Percentiles rank a stretch among this genome's conserved stretches.
Evolutionary conservation across 1,284 basidiomycete genomes (phyloP).

Genomic region (Trametes sp.): DNA sequence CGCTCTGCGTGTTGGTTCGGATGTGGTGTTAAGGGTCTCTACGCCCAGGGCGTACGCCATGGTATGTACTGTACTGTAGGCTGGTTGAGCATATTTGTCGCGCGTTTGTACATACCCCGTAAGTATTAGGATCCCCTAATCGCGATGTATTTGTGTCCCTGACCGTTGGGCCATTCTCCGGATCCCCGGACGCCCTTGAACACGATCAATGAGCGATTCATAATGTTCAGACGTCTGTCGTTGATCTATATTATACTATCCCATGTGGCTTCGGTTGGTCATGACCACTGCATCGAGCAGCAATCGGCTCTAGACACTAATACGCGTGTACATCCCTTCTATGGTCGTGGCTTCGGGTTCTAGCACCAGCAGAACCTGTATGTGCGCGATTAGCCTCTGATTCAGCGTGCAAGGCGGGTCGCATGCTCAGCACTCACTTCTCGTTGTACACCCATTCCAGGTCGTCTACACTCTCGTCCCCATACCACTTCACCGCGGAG

Average conservation of each 20-base stretch:
- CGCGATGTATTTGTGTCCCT: slow-evolving; percentile 6
- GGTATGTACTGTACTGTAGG: not conserved
- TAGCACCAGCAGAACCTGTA: slow-evolving; percentile 31
- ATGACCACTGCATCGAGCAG: too few relatives aligned
- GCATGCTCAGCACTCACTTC: slow-evolving; percentile 29
- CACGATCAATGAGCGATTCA: too few relatives aligned
- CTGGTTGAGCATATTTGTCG: not conserved
- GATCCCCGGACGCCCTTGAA: too few relatives aligned
- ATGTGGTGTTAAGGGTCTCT: not conserved
- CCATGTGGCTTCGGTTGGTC: too few relatives aligned
- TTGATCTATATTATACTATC: too few relatives aligned
- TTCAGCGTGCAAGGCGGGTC: not conserved
- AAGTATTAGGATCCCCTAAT: slow-evolving; percentile 1
- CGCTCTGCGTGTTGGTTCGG: not conserved
- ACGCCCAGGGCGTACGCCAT: not conserved
- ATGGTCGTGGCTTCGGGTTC: not conserved
- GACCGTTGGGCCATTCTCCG: too few relatives aligned
- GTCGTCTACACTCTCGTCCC: slow-evolving; percentile 45
- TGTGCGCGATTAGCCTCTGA: not conserved
- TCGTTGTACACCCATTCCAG: slow-evolving; percentile 66
- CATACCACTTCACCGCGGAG: slow-evolving; percentile 67
- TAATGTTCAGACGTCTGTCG: too few relatives aligned
- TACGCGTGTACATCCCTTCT: too few relatives aligned
- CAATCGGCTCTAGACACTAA: too few relatives aligned
- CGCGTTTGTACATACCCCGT: slow-evolving; percentile 9